Percentiles rank a stretch among this genome's conserved stretches.
phyloP scores from a whole-genome alignment of 1,284 basidiomycete species.

The Papiliotrema nemorosa region DNA sequence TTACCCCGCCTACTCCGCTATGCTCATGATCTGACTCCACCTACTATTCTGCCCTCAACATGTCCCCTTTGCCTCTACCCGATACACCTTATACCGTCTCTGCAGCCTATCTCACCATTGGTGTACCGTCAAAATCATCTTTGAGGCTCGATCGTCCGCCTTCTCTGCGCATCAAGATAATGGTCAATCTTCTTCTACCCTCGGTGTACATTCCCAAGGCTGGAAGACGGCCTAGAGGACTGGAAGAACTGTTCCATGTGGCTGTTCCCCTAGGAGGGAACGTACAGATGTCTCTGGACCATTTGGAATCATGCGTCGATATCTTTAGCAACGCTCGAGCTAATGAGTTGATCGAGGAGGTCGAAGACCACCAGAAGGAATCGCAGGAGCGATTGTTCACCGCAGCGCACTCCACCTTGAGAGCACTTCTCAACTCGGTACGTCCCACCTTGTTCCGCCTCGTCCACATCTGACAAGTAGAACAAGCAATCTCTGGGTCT shows the following conservation, averaged over 20 bases:
- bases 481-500: too few species aligned
- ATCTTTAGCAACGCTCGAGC: too few species aligned
- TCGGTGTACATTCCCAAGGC: slow-evolving; percentile 7
- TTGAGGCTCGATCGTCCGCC: slow-evolving; percentile 1
- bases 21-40: too few species aligned
- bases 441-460: too few species aligned
- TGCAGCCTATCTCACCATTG: background rate
- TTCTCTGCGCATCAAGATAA: slow-evolving; percentile 13
- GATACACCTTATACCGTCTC: background rate
- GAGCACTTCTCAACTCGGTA: too few species aligned
- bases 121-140: too few species aligned
- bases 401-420: too few species aligned
- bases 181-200: slow-evolving; percentile 11
- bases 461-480: too few species aligned
- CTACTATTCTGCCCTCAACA: background rate
- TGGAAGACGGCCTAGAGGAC: slow-evolving; percentile 2
- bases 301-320: too few species aligned
- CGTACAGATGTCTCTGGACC: slow-evolving; percentile 5
- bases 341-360: background rate
- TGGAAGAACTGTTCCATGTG: slow-evolving; percentile 22
- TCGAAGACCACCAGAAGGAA: too few species aligned
- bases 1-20: too few species aligned
- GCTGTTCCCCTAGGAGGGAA: slow-evolving; percentile 18
- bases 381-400: too few species aligned
- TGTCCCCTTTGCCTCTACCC: background rate